These are phyloP conservation scores for Hymenoscyphus repandus DNA, from an alignment of 2,329 filamentous ascomycete genomes.

Conservation along the genomic window DNA sequence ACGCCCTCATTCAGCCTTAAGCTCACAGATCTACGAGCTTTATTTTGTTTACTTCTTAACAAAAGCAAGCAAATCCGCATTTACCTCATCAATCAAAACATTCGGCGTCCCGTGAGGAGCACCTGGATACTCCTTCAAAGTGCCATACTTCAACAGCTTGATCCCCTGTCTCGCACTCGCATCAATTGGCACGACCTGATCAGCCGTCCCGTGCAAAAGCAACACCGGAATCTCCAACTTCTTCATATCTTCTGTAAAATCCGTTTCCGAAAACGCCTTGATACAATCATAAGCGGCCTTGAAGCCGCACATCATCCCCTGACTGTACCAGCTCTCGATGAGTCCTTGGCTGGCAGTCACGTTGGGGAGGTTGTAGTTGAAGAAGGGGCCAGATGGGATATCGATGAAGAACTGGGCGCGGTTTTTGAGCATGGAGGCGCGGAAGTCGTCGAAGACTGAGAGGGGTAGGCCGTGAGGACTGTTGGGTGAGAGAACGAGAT, in stretches of 20 bases:
- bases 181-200: conserved; percentile 37
- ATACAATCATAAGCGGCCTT: conserved; percentile 37
- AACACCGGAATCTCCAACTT: conserved; percentile 36
- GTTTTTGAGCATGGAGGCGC: conserved; percentile 32
- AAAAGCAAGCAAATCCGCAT: conserved; percentile 35
- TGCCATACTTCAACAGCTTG: conserved; percentile 34
- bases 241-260: conserved; percentile 37
- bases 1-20: too few species aligned
- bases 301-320: conserved; percentile 36
- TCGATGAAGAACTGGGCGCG: conserved; percentile 35
- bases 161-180: conserved; percentile 28
- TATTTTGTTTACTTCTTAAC: neutral
- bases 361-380: conserved; percentile 32
- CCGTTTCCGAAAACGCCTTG: conserved; percentile 37
- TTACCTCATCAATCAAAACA: conserved; percentile 33
- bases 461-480: conserved; percentile 34
- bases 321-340: conserved; percentile 36
- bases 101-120: conserved; percentile 37
- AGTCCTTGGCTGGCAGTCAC: conserved; percentile 32
- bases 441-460: conserved; percentile 36
- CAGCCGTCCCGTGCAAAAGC: conserved; percentile 37
- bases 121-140: conserved; percentile 36
- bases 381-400: conserved; percentile 33
- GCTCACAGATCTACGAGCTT: too few species aligned
- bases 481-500: conserved; percentile 31